Conservation (phyloP, 306 rosid genomes). For the Lithocarpus polystachyus region DNA sequence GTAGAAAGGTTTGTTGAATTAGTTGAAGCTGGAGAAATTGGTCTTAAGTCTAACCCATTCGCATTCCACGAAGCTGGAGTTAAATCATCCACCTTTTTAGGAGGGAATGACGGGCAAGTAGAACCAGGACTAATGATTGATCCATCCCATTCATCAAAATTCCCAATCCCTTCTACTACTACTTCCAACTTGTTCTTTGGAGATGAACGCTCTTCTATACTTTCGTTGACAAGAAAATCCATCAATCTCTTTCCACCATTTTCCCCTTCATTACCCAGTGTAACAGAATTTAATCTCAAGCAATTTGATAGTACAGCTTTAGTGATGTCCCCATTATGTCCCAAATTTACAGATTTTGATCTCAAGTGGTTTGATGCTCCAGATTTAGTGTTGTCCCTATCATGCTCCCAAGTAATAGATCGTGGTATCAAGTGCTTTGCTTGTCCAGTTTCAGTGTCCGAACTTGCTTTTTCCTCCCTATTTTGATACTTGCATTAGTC, state of each 20-base stretch:
- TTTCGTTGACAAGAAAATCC: not conserved
- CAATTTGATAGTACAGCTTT: not conserved
- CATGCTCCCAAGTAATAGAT: too few relatives aligned
- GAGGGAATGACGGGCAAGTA: not conserved
- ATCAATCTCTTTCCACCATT: not conserved
- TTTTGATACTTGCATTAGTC: not conserved
- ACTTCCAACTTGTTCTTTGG: conserved; percentile 19
- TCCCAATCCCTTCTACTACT: not conserved
- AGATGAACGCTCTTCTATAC: conserved; percentile 7
- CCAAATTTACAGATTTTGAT: too few relatives aligned
- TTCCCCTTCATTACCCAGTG: not conserved
- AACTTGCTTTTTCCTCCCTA: not conserved
- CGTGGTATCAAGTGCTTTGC: too few relatives aligned
- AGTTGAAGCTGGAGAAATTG: not conserved
- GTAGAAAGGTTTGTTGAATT: not conserved
- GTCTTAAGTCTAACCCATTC: not conserved
- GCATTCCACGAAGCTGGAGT: not conserved
- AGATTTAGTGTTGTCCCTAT: too few relatives aligned
- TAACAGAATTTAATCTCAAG: not conserved
- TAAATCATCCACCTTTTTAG: not conserved
- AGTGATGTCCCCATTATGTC: not conserved
- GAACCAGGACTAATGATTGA: not conserved
- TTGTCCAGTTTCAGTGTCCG: not conserved
- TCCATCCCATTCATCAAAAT: conserved; percentile 26
- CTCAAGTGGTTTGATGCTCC: not conserved